Evolutionary conservation across 176 grass and related monocot genomes (phyloP).

Genomic region (Avena eriantha): DNA sequence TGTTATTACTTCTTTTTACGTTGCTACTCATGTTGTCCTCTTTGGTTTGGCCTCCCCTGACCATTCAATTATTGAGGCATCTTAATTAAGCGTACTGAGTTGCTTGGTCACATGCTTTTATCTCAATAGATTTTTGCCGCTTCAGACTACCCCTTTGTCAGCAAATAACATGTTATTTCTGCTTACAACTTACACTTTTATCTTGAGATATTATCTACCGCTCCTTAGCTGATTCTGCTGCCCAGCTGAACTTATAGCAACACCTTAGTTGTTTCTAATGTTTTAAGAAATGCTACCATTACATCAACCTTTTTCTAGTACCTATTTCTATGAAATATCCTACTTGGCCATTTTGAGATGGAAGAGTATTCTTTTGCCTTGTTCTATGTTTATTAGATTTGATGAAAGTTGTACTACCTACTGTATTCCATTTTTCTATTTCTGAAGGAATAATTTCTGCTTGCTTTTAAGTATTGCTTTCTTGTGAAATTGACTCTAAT

Average conservation of each 20-base stretch:
- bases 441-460: no score
- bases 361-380: neutral
- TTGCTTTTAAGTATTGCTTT: no score
- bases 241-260: constrained; percentile 7
- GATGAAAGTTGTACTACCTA: no score
- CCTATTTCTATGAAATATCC: constrained; percentile 1
- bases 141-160: constrained; percentile 9
- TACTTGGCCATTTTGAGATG: constrained; percentile 26
- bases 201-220: constrained; percentile 30
- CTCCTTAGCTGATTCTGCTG: neutral
- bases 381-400: neutral
- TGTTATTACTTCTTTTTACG: neutral
- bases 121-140: neutral
- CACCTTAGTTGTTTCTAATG: neutral
- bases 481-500: no score
- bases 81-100: neutral
- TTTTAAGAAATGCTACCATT: constrained; percentile 25
- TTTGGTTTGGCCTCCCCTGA: neutral
- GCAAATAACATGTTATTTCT: neutral
- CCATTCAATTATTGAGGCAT: no score
- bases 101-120: constrained; percentile 21
- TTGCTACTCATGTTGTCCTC: neutral
- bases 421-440: no score
- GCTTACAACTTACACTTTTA: constrained; percentile 6
- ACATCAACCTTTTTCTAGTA: neutral